Base-by-base conservation (phyloP, 2,329 filamentous ascomycete genomes). In the Xylaria sp. region DNA sequence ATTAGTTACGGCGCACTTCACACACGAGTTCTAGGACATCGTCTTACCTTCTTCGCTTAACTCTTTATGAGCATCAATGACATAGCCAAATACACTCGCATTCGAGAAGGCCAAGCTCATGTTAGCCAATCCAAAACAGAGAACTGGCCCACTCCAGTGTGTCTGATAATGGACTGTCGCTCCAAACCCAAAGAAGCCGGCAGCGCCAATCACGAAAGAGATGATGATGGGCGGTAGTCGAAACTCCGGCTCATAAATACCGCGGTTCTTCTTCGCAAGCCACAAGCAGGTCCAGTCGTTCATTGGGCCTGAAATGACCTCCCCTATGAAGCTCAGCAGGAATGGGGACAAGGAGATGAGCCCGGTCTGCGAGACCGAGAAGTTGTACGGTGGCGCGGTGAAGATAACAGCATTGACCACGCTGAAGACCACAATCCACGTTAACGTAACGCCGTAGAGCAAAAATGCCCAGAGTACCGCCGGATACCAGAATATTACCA, bases 241-340 rank as follows among this genome's bases (percentile, higher is more conserved):
- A 72, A 86, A 87, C 72, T 87, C 85, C 5, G 85, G 86, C 73
- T 87, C 85, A 75, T 87, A 87, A 57, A 86, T 78, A n/a, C 85
- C 85, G 23, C 77, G 78, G 74, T 87, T 87, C 69, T 79, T 82
- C 73, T 81, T 83, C 3, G 84, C 82, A 65, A 85, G 80, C 76
- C 79, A 83, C 23, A 85, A 69, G 65, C 78, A 80, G 39, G 83
- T 74, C 76, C 78, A 82, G 74, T 85, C 85, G 72, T 82, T 84
- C 56, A 86, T 71, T 0, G 83, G 84, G 0, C 84, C 85, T 0
- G 81, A 80, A 3, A 84, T 72, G 9, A 85, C 48, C 65, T 84
- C 80, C 31, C 83, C 85, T 25, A 87, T 74, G 31, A 86, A 79
- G 9, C 78, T 82, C 12, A 85, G 79, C 65, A 87, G 75, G 73